Base-by-base conservation (phyloP, 139 green algal species). In the Tetradesmus lagerheimii region DNA sequence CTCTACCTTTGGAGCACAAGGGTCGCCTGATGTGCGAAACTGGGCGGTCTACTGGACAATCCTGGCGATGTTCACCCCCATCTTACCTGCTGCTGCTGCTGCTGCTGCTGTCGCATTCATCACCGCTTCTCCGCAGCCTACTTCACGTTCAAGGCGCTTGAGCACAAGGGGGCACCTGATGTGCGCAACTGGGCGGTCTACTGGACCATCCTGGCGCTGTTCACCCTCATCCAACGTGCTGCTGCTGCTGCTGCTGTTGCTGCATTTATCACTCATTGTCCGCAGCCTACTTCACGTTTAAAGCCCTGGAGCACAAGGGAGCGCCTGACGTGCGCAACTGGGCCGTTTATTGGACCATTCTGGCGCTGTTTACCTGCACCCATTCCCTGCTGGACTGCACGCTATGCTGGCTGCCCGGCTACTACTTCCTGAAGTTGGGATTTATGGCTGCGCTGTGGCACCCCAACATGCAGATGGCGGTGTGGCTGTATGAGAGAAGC, bases 371-470 rank as follows among this genome's bases (percentile, higher is more conserved):
- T 8, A 39, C 45, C 57, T 78, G 53, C 34, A 2, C 4, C 11
- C 53, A 78, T 11, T 16, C 12, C 2, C 8, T 79, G 20, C 14
- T 87, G 29, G 82, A 87, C 35, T 66, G 64, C 18, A 43, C 39
- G 82, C 57, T 91, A n/a, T 87, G 47, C 31, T 88, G 91, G 89
- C 41, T 95, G 16, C 90, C 89, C 25, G 27, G 94, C 47, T 95
- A 95, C 79, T 92, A 93, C 74, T 80, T 92, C 18, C 53, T 75
- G 62, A 94, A 94, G 89, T 84, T 95, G 34, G 87, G 75, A 23
- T 92, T 93, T 74, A 89, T 94, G 86, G 20, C 89, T 20, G 92
- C 92, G 41, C 84, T 95, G 43, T 95, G 93, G 93, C 90, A 95
- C 91, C 93, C 93, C 23, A 85, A 78, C 39, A 84, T 74, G 64